These are phyloP conservation scores for Baeospora myosura DNA, from an alignment of 1,284 basidiomycete genomes.

Conservation along the genomic window DNA sequence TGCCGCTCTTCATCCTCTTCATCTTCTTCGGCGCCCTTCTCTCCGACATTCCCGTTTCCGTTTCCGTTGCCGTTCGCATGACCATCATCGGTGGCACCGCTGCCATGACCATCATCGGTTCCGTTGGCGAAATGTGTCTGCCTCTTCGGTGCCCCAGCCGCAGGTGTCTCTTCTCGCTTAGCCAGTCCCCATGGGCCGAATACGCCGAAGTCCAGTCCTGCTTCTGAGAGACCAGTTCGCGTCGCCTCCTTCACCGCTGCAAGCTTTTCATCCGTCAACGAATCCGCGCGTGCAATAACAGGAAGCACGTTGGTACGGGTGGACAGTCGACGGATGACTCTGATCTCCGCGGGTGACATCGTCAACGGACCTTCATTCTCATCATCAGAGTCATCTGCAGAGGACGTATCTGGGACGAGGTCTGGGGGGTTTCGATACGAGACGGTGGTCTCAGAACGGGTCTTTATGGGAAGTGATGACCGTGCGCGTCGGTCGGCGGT, in stretches of 20 bases:
- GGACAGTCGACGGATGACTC: constrained; percentile 66
- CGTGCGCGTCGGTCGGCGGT: constrained; percentile 39
- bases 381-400: constrained; percentile 41
- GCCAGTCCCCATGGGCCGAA: constrained; percentile 40
- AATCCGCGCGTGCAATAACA: constrained; percentile 69
- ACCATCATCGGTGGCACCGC: constrained; percentile 17
- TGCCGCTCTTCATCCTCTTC: constrained; percentile 44
- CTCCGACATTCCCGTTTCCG: constrained; percentile 22
- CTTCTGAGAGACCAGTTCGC: constrained; percentile 51
- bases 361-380: constrained; percentile 41
- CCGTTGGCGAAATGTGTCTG: constrained; percentile 25
- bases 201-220: constrained; percentile 65
- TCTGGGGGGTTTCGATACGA: constrained; percentile 45
- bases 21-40: constrained; percentile 29
- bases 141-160: constrained; percentile 20
- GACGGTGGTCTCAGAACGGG: constrained; percentile 54
- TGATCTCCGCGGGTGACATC: constrained; percentile 70
- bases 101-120: constrained; percentile 17
- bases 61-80: constrained; percentile 20
- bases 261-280: constrained; percentile 67
- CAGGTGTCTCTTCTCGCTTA: constrained; percentile 16
- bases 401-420: constrained; percentile 42
- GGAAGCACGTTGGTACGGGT: constrained; percentile 70
- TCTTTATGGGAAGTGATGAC: constrained; percentile 41
- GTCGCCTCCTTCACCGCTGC: constrained; percentile 60